Percentiles rank a stretch among this genome's conserved stretches.
Conservation (phyloP, 179 eudicot species). For the Spergularia azorica region DNA sequence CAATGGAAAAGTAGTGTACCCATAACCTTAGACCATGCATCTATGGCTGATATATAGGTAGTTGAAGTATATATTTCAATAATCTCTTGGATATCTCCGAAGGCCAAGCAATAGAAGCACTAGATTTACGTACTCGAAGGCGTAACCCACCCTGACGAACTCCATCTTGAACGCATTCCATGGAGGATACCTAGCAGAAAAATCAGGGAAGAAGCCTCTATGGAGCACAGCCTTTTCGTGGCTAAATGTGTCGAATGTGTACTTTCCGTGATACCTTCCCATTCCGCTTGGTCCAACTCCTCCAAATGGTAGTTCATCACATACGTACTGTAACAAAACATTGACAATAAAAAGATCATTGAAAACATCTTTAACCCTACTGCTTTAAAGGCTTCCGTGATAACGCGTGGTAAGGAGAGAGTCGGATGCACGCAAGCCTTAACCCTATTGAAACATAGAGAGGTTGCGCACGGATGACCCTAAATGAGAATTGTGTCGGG, state of each 20-base stretch:
- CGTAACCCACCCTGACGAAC: slow-evolving; percentile 62
- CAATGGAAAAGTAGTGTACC: neutral
- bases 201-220: slow-evolving; percentile 62
- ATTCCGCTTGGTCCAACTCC: slow-evolving; percentile 91
- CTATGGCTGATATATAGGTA: neutral
- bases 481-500: no score
- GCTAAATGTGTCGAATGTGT: slow-evolving; percentile 84
- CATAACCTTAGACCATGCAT: no score
- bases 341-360: neutral
- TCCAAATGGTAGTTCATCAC: slow-evolving; percentile 83
- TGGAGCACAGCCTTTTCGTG: slow-evolving; percentile 79
- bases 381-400: no score
- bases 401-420: no score
- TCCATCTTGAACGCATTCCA: slow-evolving; percentile 78
- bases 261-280: slow-evolving; percentile 92
- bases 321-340: slow-evolving; percentile 51
- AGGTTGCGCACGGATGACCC: no score
- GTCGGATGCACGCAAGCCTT: no score
- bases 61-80: neutral
- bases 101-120: slow-evolving; percentile 59
- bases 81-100: slow-evolving; percentile 29
- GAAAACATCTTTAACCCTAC: no score
- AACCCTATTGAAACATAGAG: no score
- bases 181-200: slow-evolving; percentile 82
- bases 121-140: slow-evolving; percentile 50